These are phyloP conservation scores for Centella asiatica DNA, from an alignment of 129 eudicot genomes.

Conservation along the genomic window DNA sequence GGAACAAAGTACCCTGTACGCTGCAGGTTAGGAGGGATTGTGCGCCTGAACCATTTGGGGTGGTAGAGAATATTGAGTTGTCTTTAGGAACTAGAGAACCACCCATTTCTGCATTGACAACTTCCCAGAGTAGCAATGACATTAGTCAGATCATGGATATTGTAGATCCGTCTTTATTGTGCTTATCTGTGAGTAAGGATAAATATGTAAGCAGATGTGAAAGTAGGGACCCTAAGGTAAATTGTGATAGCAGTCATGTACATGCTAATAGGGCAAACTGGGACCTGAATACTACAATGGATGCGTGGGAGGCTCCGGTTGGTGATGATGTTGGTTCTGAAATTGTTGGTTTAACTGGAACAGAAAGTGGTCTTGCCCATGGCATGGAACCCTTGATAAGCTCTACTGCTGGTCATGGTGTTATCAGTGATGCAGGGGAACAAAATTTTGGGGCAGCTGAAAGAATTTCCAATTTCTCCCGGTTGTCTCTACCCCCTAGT, in stretches of 20 bases:
- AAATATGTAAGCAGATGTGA: background rate
- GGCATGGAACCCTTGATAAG: conserved; percentile 11
- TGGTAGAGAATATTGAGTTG: conserved; percentile 11
- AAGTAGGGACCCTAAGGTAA: background rate
- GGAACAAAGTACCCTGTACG: conserved; percentile 14
- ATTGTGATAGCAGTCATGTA: background rate
- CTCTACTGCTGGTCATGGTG: conserved; percentile 3
- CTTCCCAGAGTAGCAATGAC: background rate
- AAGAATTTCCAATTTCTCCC: conserved; percentile 13
- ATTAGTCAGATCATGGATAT: conserved; percentile 12
- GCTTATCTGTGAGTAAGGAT: conserved; percentile 21
- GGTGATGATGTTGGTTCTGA: conserved; percentile 14
- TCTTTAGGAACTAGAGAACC: conserved; percentile 20
- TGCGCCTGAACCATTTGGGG: conserved; percentile 9
- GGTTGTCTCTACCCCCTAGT: background rate
- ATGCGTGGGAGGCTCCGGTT: conserved; percentile 37
- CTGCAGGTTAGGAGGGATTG: conserved; percentile 1
- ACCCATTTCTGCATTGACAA: conserved; percentile 10
- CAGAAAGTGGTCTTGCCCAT: background rate
- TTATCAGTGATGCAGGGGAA: conserved; percentile 19
- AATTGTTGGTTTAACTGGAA: conserved; percentile 6
- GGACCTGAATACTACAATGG: conserved; percentile 53
- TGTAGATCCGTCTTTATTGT: conserved; percentile 21
- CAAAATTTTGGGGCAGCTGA: conserved; percentile 4
- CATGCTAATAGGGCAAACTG: conserved; percentile 37